These are phyloP conservation scores for Sequoiadendron giganteum DNA, from an alignment of 75 land plant genomes.

Conservation along the genomic window DNA sequence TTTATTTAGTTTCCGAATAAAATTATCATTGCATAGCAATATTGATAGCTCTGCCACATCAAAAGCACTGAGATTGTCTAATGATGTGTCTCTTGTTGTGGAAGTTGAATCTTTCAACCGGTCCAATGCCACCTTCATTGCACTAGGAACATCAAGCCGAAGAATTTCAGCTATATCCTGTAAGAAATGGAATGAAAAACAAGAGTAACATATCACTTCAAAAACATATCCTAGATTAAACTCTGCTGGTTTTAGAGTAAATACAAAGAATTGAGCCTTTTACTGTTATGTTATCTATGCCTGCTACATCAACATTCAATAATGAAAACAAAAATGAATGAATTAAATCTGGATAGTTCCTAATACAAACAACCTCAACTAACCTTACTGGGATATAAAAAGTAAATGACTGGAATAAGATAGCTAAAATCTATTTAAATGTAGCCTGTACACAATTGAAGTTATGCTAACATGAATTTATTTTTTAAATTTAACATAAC, in stretches of 20 bases:
- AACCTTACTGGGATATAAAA: background rate
- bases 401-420: background rate
- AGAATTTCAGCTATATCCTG: slow-evolving; percentile 38
- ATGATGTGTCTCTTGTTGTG: background rate
- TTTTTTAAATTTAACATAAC: background rate
- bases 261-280: background rate
- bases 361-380: background rate
- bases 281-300: background rate
- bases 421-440: background rate
- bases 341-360: background rate
- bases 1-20: slow-evolving; percentile 43
- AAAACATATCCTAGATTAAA: background rate
- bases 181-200: background rate
- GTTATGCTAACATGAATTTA: background rate
- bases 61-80: slow-evolving; percentile 19
- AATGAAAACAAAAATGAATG: background rate
- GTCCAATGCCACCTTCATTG: slow-evolving; percentile 37
- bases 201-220: background rate
- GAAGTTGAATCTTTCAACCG: slow-evolving; percentile 10
- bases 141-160: slow-evolving; percentile 34
- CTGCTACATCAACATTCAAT: background rate
- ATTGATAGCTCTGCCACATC: slow-evolving; percentile 43
- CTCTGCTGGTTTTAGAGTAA: background rate
- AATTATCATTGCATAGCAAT: slow-evolving; percentile 38
- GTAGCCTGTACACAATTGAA: background rate